phyloP scores from a whole-genome alignment of 768 basidiomycete genomes.

The Hydnomerulius pinastri region DNA sequence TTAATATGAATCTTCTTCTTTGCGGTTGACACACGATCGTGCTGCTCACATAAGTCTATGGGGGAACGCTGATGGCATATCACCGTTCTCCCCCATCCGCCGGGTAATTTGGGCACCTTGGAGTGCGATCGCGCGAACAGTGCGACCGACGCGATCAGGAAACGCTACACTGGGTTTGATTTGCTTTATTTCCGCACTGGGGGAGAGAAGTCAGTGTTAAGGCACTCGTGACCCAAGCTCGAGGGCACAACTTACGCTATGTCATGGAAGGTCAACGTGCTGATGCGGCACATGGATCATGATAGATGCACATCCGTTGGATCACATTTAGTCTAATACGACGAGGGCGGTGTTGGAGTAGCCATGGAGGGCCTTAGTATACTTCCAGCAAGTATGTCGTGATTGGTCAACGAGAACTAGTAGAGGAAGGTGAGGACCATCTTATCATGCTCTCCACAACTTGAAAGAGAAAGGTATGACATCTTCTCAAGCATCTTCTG shows the following conservation, averaged over 20 bases:
- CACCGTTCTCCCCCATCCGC: conserved; percentile 6
- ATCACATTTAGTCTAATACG: not conserved
- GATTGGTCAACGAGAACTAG: too few species aligned
- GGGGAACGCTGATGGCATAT: not conserved
- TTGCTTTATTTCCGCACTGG: conserved; percentile 27
- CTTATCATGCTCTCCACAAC: not conserved
- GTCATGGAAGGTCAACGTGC: not conserved
- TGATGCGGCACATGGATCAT: not conserved
- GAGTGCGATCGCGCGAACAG: conserved; percentile 6
- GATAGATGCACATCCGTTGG: not conserved
- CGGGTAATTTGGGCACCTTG: conserved; percentile 9
- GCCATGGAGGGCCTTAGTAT: too few species aligned
- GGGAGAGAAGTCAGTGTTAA: not conserved
- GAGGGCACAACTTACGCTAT: conserved; percentile 23
- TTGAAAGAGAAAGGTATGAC: too few species aligned
- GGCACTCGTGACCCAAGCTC: not conserved
- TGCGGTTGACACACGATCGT: not conserved
- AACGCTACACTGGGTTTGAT: conserved; percentile 12
- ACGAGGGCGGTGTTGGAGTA: not conserved
- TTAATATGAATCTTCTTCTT: not conserved
- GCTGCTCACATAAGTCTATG: not conserved
- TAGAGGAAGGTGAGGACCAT: too few species aligned
- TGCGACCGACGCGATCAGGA: conserved; percentile 6
- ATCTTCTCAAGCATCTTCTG: too few species aligned
- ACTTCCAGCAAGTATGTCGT: not conserved